phyloP scores from a whole-genome alignment of 495 filamentous ascomycete genomes.

The Chaetomium fimeti region DNA sequence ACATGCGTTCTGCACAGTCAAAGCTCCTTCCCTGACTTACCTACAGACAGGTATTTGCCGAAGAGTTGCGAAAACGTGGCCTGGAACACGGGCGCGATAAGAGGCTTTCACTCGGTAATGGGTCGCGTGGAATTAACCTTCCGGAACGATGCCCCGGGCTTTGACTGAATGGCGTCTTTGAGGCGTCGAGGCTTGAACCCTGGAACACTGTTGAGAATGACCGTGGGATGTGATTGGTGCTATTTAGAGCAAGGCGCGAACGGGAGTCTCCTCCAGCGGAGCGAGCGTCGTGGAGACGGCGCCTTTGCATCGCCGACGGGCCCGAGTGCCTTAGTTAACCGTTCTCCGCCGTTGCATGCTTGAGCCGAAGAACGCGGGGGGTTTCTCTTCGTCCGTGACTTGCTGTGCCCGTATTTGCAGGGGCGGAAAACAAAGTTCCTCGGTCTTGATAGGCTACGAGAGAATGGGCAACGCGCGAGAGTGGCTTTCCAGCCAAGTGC shows the following conservation, averaged over 20 bases:
- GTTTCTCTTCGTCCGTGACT: too few species aligned
- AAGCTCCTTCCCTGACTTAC: too few species aligned
- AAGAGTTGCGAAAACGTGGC: neutral
- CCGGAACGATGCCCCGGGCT: neutral
- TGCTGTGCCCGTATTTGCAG: too few species aligned
- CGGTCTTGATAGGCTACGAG: conserved; percentile 11
- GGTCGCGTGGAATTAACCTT: neutral
- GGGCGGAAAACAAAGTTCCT: neutral
- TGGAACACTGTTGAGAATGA: too few species aligned
- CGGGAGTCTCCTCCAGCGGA: too few species aligned
- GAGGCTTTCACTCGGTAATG: too few species aligned
- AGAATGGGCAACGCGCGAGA: neutral
- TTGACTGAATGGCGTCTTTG: neutral
- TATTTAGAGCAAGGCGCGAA: too few species aligned
- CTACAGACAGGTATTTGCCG: neutral
- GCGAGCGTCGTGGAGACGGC: neutral
- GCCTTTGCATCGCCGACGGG: conserved; percentile 5
- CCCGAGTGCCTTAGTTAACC: conserved; percentile 10
- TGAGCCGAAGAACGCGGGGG: neutral
- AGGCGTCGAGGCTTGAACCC: too few species aligned
- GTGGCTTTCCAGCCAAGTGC: neutral
- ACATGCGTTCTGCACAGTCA: too few species aligned
- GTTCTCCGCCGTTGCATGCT: conserved; percentile 2
- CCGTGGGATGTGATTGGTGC: too few species aligned
- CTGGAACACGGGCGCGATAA: neutral